phyloP scores from a whole-genome alignment of 2,329 filamentous ascomycete genomes.

The Exophiala viscosa region DNA sequence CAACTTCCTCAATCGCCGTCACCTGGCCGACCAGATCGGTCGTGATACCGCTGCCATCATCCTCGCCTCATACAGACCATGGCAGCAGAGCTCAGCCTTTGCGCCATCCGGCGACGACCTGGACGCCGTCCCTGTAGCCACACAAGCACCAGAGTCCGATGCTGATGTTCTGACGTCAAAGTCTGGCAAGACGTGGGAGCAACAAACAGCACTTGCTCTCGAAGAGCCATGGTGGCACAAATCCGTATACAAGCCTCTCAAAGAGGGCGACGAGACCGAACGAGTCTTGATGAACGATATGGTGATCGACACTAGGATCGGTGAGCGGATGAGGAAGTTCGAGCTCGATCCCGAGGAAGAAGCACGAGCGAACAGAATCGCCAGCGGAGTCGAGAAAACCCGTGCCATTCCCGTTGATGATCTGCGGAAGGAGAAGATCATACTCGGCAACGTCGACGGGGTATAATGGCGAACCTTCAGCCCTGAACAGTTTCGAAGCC shows the following conservation, averaged over 20 bases:
- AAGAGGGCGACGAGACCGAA: slow-evolving; percentile 55
- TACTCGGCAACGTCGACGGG: slow-evolving; percentile 35
- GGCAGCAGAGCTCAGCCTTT: slow-evolving; percentile 33
- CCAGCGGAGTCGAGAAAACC: slow-evolving; percentile 61
- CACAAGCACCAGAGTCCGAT: slow-evolving; percentile 51
- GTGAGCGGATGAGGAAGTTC: slow-evolving; percentile 75
- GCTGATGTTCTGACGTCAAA: slow-evolving; percentile 32
- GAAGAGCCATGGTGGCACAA: slow-evolving; percentile 86
- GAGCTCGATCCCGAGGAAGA: slow-evolving; percentile 67
- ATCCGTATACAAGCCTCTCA: slow-evolving; percentile 58
- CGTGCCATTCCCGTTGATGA: slow-evolving; percentile 42
- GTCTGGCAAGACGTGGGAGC: slow-evolving; percentile 50
- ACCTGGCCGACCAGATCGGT: slow-evolving; percentile 82
- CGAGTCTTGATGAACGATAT: slow-evolving; percentile 73
- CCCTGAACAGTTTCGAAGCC: background rate
- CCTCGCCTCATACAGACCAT: slow-evolving; percentile 50
- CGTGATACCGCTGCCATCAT: slow-evolving; percentile 83
- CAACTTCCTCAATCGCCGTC: slow-evolving; percentile 77
- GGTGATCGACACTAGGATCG: slow-evolving; percentile 71
- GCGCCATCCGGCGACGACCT: slow-evolving; percentile 20
- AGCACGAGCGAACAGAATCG: slow-evolving; percentile 59
- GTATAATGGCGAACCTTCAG: background rate
- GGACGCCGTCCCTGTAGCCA: slow-evolving; percentile 20
- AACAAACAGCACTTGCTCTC: slow-evolving; percentile 59
- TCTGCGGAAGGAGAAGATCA: slow-evolving; percentile 37